Conservation (phyloP, 257 asterid species). For the Scutellaria minor region DNA sequence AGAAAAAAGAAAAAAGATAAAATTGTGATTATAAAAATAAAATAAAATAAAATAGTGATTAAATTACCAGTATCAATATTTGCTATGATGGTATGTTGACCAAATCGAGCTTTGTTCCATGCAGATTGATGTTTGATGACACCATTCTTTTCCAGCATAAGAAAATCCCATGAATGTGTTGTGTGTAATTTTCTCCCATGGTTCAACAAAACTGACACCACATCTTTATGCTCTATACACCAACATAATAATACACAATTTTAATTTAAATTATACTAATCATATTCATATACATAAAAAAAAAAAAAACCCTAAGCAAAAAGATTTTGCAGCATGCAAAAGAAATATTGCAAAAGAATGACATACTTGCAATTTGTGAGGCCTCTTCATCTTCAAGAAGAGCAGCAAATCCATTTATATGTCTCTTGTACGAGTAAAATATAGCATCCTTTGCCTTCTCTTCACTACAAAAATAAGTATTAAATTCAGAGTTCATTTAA, state of each 20-base stretch:
- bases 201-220: constrained; percentile 58
- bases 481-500: background rate
- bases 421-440: constrained; percentile 61
- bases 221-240: constrained; percentile 56
- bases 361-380: constrained; percentile 53
- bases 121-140: constrained; percentile 41
- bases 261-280: no score
- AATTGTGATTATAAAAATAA: no score
- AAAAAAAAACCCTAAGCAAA: no score
- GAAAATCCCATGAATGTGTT: constrained; percentile 81
- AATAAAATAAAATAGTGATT: background rate
- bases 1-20: no score
- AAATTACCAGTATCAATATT: constrained; percentile 66
- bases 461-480: constrained; percentile 40
- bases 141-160: constrained; percentile 52
- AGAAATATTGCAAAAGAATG: no score
- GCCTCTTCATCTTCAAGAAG: constrained; percentile 73
- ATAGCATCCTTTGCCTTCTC: constrained; percentile 66
- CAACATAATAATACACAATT: no score
- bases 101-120: constrained; percentile 66
- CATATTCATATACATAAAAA: no score
- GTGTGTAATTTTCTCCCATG: constrained; percentile 62
- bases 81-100: constrained; percentile 66
- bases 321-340: no score
- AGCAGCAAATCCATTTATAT: constrained; percentile 84